These are phyloP conservation scores for Zoysia japonica DNA, from an alignment of 176 grass and related monocot genomes.

Conservation along the genomic window DNA sequence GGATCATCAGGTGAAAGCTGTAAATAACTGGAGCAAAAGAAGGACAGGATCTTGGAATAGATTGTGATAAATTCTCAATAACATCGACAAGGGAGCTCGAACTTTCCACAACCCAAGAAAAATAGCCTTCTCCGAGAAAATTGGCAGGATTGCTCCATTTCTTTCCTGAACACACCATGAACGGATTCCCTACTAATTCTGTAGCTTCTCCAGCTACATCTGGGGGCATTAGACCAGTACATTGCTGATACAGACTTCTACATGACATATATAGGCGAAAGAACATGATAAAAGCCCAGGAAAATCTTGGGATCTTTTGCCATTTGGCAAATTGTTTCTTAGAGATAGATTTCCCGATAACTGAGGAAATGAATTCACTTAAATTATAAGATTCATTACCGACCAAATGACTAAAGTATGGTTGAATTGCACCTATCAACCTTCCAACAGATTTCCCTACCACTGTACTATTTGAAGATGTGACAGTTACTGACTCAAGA, in stretches of 20 bases:
- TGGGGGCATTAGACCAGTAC: constrained; percentile 78
- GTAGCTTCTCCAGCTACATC: constrained; percentile 72
- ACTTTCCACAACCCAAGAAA: constrained; percentile 72
- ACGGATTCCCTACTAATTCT: constrained; percentile 60
- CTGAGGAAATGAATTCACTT: constrained; percentile 49
- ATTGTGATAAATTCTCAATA: constrained; percentile 53
- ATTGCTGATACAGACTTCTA: constrained; percentile 75
- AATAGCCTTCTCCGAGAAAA: constrained; percentile 64
- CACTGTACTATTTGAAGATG: constrained; percentile 70
- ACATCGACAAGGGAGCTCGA: constrained; percentile 63
- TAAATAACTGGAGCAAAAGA: constrained; percentile 59
- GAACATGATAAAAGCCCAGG: constrained; percentile 67
- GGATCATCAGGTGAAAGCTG: constrained; percentile 59
- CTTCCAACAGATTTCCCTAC: constrained; percentile 80
- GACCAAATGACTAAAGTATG: constrained; percentile 66
- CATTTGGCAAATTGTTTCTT: constrained; percentile 48
- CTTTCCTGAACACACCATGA: constrained; percentile 66
- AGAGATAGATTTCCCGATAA: constrained; percentile 38
- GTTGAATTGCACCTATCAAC: constrained; percentile 61
- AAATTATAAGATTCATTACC: constrained; percentile 52
- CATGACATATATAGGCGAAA: constrained; percentile 74
- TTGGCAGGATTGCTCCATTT: constrained; percentile 65
- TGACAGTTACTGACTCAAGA: constrained; percentile 71
- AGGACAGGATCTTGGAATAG: constrained; percentile 46
- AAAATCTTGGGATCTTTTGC: constrained; percentile 45